Evolutionary conservation across 78 protist genomes (phyloP).

Genomic region (Dictyostelium intermedium): DNA sequence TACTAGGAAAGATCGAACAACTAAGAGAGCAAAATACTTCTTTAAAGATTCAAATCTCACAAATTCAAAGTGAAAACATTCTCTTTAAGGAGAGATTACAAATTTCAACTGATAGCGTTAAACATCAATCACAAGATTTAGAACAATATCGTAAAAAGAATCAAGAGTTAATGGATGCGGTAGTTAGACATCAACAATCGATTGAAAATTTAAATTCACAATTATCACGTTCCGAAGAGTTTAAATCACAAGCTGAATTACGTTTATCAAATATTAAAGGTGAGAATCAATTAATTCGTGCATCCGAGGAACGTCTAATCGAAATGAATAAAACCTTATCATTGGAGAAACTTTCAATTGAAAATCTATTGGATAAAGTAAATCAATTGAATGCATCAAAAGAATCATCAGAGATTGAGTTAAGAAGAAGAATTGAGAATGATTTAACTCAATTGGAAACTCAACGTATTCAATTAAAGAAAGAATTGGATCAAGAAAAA

Average conservation of each 20-base stretch:
- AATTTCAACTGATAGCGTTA: background rate
- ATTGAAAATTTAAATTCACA: slow-evolving; percentile 7
- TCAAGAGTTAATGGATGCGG: slow-evolving; percentile 29
- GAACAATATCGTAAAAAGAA: slow-evolving; percentile 25
- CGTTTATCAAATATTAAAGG: slow-evolving; percentile 4
- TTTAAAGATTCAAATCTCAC: slow-evolving; percentile 1
- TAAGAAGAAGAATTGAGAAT: slow-evolving; percentile 46
- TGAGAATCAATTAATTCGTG: slow-evolving; percentile 36
- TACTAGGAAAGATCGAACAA: slow-evolving; percentile 9
- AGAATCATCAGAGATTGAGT: slow-evolving; percentile 44
- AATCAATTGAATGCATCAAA: slow-evolving; percentile 31
- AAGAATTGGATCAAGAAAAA: slow-evolving; percentile 41
- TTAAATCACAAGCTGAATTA: slow-evolving; percentile 13
- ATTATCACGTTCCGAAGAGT: slow-evolving; percentile 2
- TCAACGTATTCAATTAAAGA: slow-evolving; percentile 18
- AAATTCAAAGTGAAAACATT: slow-evolving; percentile 4
- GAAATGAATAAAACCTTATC: slow-evolving; percentile 36
- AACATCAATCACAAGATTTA: slow-evolving; percentile 24
- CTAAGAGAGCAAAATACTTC: slow-evolving; percentile 20
- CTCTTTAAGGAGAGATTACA: background rate
- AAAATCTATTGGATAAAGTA: slow-evolving; percentile 19
- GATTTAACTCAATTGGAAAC: slow-evolving; percentile 33
- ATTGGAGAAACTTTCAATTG: slow-evolving; percentile 20
- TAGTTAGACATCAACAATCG: slow-evolving; percentile 40
- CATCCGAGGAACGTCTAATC: slow-evolving; percentile 19